A percentile compares a stretch with the other conserved stretches of the same genome.
Evolutionary conservation across 139 green algal genomes (phyloP).

Genomic region (Chlamydomonas sp.): DNA sequence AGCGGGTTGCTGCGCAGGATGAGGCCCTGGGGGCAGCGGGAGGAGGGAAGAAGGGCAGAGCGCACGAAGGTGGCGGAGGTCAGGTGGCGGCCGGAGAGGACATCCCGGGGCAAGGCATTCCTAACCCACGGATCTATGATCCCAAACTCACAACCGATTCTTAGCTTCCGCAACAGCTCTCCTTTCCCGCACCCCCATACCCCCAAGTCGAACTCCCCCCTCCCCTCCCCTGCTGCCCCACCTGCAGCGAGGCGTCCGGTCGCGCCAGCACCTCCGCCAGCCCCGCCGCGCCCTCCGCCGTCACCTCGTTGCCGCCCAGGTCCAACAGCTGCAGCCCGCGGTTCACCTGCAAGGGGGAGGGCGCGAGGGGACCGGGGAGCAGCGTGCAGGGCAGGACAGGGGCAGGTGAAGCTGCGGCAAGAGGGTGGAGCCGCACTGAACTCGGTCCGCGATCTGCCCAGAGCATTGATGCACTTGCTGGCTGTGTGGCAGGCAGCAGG

Average conservation of each 20-base stretch:
- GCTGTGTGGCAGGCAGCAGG: background rate
- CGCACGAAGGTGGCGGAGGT: background rate
- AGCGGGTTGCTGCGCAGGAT: slow-evolving; percentile 60
- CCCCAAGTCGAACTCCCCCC: background rate
- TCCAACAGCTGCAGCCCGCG: slow-evolving; percentile 45
- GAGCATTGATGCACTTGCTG: background rate
- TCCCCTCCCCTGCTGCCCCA: background rate
- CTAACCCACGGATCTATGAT: background rate
- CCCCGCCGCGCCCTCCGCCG: slow-evolving; percentile 24
- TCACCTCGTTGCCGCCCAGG: slow-evolving; percentile 58
- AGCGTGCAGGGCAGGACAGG: background rate
- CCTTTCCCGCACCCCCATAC: background rate
- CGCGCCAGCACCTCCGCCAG: slow-evolving; percentile 35
- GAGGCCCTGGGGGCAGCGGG: slow-evolving; percentile 32
- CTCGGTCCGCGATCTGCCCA: background rate
- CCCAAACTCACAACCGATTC: background rate
- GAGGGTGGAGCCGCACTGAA: too few species aligned
- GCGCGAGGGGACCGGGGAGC: too few species aligned
- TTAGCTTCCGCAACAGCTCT: background rate
- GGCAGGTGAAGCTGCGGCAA: too few species aligned
- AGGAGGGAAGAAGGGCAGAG: background rate
- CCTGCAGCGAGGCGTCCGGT: slow-evolving; percentile 37
- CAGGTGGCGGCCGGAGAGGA: background rate
- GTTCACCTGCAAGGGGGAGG: slow-evolving; percentile 32
- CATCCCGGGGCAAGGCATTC: background rate